Evolutionary conservation across 2,329 filamentous ascomycete species (phyloP), one percentile per base, ranked within the genome.

Genomic region (Elsinoe batatas): DNA sequence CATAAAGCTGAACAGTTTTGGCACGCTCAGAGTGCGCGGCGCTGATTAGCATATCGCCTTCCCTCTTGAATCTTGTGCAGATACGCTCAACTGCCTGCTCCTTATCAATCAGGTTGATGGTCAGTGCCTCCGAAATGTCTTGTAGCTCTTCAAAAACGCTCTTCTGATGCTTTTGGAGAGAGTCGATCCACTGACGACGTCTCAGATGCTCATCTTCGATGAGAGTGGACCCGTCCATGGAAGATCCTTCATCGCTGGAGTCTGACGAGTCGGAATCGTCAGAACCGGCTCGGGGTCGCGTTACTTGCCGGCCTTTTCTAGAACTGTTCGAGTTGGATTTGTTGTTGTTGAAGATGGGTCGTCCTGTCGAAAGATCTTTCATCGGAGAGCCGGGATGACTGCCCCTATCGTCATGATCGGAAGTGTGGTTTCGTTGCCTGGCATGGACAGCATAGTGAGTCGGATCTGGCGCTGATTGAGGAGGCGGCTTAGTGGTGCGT

Each of bases 61-160:
- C 26, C 11, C 13, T 17, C 26, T 17, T 33, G 26, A 49, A 49
- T 13, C 13, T 22, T 17, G 13, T 5, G 17, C 32, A 36, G 7
- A 77, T 71, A 26, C 73, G 67, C 3, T 63, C 64, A 22, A 77
- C 67, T 1, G 71, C 72, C 3, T 67, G 68, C 60, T 77, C 76
- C 43, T 73, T 70, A n/a, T 72, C 68, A 7, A 76, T 67, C 15
- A 80, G 68, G 56, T 77, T 70, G 1, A 64, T 69, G 7, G 74
- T 61, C 8, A 79, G 68, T 15, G 67, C 67, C 65, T 77, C 60
- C 3, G 71, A 70, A 3, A 72, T 65, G n/a, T 65, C 65, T 18
- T 71, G 63, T 20, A 75, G 61, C 35, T 68, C 63, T 13, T 72
- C 68, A 37, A 69, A 65, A 5, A 75, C 57, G 36, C 64, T 63